Evolutionary conservation across 2,329 filamentous ascomycete species (phyloP).

Genomic region (Cercospora brassicicola): DNA sequence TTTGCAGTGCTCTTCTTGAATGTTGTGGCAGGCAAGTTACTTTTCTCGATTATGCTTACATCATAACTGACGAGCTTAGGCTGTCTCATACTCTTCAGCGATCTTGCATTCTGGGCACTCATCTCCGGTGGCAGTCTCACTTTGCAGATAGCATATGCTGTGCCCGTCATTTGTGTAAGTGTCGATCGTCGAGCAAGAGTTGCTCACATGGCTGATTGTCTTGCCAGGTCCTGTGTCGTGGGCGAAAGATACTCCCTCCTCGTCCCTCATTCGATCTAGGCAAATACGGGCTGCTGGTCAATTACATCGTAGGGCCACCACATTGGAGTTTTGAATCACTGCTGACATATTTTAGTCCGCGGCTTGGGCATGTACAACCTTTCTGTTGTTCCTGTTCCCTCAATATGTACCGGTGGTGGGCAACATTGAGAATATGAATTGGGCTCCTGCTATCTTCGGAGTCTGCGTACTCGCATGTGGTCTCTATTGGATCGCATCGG

Average conservation of each 20-base stretch:
- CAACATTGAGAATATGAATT: slow-evolving; percentile 12
- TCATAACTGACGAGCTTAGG: not conserved
- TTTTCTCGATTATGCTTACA: not conserved
- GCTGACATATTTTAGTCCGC: not conserved
- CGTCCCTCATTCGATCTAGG: not conserved
- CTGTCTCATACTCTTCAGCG: not conserved
- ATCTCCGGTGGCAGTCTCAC: not conserved
- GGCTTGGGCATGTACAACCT: not conserved
- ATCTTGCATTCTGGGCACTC: slow-evolving; percentile 1
- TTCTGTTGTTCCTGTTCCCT: slow-evolving; percentile 10
- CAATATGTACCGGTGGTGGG: slow-evolving; percentile 13
- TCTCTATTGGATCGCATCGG: not conserved
- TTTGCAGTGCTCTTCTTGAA: not conserved
- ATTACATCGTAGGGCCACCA: not conserved
- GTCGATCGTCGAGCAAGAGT: not conserved
- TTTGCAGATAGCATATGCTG: not conserved
- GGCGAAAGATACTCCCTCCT: not conserved
- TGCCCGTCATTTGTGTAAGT: not conserved
- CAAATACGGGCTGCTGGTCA: not conserved
- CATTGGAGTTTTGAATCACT: not conserved
- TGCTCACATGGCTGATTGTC: not conserved
- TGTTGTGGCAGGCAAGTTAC: not conserved
- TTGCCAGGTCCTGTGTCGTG: not conserved
- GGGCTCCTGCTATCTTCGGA: slow-evolving; percentile 11
- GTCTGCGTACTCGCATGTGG: slow-evolving; percentile 5